Conservation (phyloP, 2,329 filamentous ascomycete genomes). For the Fusarium vanettenii region DNA sequence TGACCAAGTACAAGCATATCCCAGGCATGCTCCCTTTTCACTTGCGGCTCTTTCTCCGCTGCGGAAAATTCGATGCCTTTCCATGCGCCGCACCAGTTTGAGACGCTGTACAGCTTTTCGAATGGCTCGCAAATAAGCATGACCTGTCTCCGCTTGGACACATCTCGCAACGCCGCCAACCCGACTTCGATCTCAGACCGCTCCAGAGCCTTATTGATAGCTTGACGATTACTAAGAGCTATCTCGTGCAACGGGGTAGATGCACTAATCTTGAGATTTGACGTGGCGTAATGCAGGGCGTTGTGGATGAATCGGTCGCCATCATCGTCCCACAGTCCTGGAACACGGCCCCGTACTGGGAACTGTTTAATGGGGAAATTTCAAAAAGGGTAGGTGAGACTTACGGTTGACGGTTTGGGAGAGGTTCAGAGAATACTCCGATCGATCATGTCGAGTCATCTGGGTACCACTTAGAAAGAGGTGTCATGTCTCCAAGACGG, state of each 20-base stretch:
- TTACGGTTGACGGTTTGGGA: constrained; percentile 8
- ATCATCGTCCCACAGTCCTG: neutral
- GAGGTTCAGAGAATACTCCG: neutral
- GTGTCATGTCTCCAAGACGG: no score
- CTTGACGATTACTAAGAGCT: neutral
- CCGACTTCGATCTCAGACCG: neutral
- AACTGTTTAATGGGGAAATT: neutral
- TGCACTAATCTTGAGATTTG: neutral
- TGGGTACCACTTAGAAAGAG: neutral
- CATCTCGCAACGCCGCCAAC: neutral
- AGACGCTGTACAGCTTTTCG: neutral
- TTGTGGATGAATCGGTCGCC: neutral
- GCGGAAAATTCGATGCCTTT: neutral
- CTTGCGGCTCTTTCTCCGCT: neutral
- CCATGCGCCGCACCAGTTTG: neutral
- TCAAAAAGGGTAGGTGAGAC: neutral
- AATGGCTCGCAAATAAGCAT: neutral
- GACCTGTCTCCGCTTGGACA: neutral
- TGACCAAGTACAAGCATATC: neutral
- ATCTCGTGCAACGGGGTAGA: neutral
- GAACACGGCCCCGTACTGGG: constrained; percentile 5
- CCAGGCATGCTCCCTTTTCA: neutral
- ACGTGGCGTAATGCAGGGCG: neutral
- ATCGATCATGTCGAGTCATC: neutral
- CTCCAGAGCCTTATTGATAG: neutral